Evolutionary conservation across 805 yeast species (phyloP), one percentile per base, ranked within the genome.

Genomic region (Wickerhamomyces bovis): DNA sequence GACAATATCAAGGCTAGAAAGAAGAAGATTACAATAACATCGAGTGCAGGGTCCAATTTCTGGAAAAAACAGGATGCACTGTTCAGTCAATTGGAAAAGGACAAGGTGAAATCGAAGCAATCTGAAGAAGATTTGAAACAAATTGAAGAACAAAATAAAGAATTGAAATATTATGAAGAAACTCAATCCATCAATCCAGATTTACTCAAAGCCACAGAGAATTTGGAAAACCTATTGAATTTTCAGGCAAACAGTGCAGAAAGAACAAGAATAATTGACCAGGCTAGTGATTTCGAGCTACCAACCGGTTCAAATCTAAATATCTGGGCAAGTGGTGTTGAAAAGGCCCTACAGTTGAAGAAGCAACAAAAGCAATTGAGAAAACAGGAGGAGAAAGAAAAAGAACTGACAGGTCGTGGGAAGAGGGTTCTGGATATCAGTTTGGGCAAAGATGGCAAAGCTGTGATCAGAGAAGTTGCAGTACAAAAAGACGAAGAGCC

Each of bases 221-320:
- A 90, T 43, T 68, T 94, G 42, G 86, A 87, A 28, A 83, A 79
- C 28, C 67, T 94, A 42, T 69, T 94, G 39, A 76, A 80, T 51
- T 94, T 82, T 63, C 99, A 94, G 63, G 87, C 78, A 2, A 81
- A 90, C 16, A 86, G 95, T 7, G 87, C 90, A 1, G 95, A 89
- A 62, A 74, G 99, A 62, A 94, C 99, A 0, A 80, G 79, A 55
- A 89, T 94, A 52, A 90, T 95, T 36, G 99, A 94, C 62, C 83
- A 88, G 60, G 97, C 95, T 0, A 80, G 95, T 6, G 99, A 94
- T 62, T 88, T 78, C 61, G 95, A 87, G 43, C 65, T 83, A 46
- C 67, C 73, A 31, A 78, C 88, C 0, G 69, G 70, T 3, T 66
- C 75, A 1, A 73, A 72, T 28, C 58, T 75, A 36, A 83, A 78